Evolutionary conservation across 2,329 filamentous ascomycete species (phyloP), one percentile per base, ranked within the genome.

Genomic region (Pestalotiopsis sp.): DNA sequence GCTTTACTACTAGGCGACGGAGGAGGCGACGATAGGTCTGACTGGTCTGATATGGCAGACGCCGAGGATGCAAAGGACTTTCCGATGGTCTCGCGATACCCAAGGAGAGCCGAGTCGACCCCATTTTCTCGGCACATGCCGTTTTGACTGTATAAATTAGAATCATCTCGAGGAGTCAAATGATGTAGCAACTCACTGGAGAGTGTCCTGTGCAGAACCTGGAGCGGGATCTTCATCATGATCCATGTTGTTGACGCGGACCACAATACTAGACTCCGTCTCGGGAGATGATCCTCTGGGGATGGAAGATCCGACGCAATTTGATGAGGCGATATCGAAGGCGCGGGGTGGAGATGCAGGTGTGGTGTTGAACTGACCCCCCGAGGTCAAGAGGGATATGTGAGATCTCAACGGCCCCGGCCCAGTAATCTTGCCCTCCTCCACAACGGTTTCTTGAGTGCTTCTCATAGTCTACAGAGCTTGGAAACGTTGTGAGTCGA

Each of bases 1-100:
- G 87, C 88, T 79, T 91, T 90, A 79, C 89, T 91, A 72, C 88
- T 90, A 52, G 82, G 76, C 4, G 71, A 71, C 7, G 86, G 86
- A n/a, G 83, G 83, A 20, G 82, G 79, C 27, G 88, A 89, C 63
- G 86, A 86, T 31, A 86, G 76, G 60, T 89, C 87, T 65, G 88
- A 90, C 31, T 83, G 79, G 68, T 90, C 87, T 70, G 87, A 86
- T 40, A 85, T 72, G 68, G 79, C 81, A 20, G 86, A 86, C 23
- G 85, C 79, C n/a, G 87, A 87, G 14, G 88, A 90, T 60, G 82
- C 80, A 70, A 86, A 80, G 45, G 85, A 87, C 56, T 76, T 81
- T 73, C 75, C 75, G 70, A 72, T 76, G 40, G 67, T 70, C 36
- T 57, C 70, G 60, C 71, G 70, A 65, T 66, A 66, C 25, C 66